Evolutionary conservation across 768 basidiomycete genomes (phyloP).

Genomic region (Rhizopogon salebrosus): DNA sequence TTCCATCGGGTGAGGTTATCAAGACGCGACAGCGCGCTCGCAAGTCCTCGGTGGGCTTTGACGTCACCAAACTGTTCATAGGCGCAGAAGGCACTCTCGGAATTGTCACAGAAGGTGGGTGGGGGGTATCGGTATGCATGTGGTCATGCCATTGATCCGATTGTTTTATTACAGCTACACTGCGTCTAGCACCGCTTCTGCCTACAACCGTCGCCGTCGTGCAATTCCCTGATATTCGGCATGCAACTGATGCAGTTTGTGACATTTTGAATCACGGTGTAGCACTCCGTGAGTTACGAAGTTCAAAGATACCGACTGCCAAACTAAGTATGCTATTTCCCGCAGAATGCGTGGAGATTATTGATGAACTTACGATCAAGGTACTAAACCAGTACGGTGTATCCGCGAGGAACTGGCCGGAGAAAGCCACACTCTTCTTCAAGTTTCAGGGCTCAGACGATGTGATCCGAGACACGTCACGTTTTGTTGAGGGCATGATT

Average conservation of each 20-base stretch:
- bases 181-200: constrained; percentile 70
- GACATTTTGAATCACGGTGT: constrained; percentile 32
- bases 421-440: constrained; percentile 36
- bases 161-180: constrained; percentile 45
- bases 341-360: constrained; percentile 39
- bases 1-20: constrained; percentile 76
- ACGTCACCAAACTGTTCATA: constrained; percentile 77
- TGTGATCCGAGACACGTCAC: constrained; percentile 25
- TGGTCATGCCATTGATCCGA: neutral
- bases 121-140: neutral
- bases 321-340: neutral
- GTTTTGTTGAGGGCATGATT: constrained; percentile 27
- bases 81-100: constrained; percentile 85
- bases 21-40: constrained; percentile 73
- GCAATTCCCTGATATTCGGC: constrained; percentile 35
- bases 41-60: constrained; percentile 81
- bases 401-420: constrained; percentile 23
- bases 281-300: constrained; percentile 16
- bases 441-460: constrained; percentile 37
- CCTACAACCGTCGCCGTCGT: constrained; percentile 71
- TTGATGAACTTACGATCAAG: constrained; percentile 34
- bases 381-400: constrained; percentile 18
- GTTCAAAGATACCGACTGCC: neutral
- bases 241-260: constrained; percentile 36
- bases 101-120: constrained; percentile 71